Conservation (phyloP, 768 basidiomycete species). For the Imleria badia region DNA sequence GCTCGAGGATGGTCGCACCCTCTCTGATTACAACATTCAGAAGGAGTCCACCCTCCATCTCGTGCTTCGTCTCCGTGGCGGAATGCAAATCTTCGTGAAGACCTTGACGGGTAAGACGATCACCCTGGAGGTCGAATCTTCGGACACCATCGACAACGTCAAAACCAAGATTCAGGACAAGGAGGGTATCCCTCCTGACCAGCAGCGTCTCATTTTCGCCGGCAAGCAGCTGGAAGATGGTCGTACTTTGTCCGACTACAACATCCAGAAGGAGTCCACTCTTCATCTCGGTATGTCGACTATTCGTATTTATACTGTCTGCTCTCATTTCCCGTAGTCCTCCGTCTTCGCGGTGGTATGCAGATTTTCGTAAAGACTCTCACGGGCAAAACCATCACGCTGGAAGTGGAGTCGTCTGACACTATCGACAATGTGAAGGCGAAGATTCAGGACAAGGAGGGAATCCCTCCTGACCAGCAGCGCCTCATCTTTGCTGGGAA, state of each 20-base stretch:
- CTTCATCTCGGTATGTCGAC: conserved; percentile 41
- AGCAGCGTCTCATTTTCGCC: conserved; percentile 89
- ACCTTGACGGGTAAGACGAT: conserved; percentile 89
- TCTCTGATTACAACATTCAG: conserved; percentile 92
- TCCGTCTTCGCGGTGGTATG: conserved; percentile 88
- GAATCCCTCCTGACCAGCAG: conserved; percentile 82
- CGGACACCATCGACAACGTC: conserved; percentile 85
- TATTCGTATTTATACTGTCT: rapidly evolving
- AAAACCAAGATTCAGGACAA: conserved; percentile 95
- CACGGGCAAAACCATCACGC: conserved; percentile 89
- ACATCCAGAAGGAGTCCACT: conserved; percentile 88
- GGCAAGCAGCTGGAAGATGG: conserved; percentile 93
- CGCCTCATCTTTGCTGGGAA: conserved; percentile 93
- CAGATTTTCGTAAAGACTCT: conserved; percentile 88
- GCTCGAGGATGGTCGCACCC: conserved; percentile 89
- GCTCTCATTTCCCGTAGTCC: conserved; percentile 39
- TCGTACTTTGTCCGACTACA: conserved; percentile 87
- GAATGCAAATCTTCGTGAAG: conserved; percentile 85
- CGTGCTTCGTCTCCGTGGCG: conserved; percentile 89
- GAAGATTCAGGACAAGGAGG: conserved; percentile 82
- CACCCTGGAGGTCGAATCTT: conserved; percentile 86
- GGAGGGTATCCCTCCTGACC: conserved; percentile 86
- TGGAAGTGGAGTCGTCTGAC: conserved; percentile 91
- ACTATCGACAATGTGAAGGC: conserved; percentile 91
- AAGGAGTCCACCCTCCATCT: conserved; percentile 91